These are phyloP conservation scores for Sicyos edulis DNA, from an alignment of 306 rosid species.

Conservation along the genomic window DNA sequence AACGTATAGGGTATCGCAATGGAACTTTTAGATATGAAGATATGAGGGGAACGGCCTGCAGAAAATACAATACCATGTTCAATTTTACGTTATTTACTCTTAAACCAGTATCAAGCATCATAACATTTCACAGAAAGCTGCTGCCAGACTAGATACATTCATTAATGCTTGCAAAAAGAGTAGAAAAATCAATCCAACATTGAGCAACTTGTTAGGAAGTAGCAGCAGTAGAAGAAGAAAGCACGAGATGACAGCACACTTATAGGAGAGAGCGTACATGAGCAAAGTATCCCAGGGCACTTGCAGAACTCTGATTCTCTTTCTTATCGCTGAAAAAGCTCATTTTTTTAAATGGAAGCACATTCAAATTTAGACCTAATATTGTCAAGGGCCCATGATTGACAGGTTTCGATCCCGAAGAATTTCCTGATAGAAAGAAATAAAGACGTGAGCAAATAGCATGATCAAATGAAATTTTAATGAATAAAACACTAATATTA, in stretches of 20 bases:
- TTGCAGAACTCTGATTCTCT: slow-evolving; percentile 82
- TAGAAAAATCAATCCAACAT: background rate
- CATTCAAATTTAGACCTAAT: slow-evolving; percentile 71
- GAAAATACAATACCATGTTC: slow-evolving; percentile 14
- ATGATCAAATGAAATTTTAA: background rate
- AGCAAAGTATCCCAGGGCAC: slow-evolving; percentile 83
- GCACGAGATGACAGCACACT: background rate
- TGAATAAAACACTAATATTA: background rate
- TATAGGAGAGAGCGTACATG: slow-evolving; percentile 52
- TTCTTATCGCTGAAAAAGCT: slow-evolving; percentile 87
- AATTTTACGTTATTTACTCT: background rate
- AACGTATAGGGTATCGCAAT: slow-evolving; percentile 70
- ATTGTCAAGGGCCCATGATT: slow-evolving; percentile 79
- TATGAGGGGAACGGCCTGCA: slow-evolving; percentile 84
- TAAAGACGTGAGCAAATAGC: slow-evolving; percentile 8
- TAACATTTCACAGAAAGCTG: background rate
- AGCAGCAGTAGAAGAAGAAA: background rate
- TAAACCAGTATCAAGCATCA: background rate
- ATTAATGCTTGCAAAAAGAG: background rate
- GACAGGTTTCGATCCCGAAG: slow-evolving; percentile 50
- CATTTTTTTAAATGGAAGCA: slow-evolving; percentile 75
- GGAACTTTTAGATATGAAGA: slow-evolving; percentile 85
- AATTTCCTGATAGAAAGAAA: slow-evolving; percentile 40
- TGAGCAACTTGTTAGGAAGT: background rate
- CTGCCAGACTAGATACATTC: background rate